Evolutionary conservation across 2,329 filamentous ascomycete species (phyloP).

Genomic region (Talaromyces sp.): DNA sequence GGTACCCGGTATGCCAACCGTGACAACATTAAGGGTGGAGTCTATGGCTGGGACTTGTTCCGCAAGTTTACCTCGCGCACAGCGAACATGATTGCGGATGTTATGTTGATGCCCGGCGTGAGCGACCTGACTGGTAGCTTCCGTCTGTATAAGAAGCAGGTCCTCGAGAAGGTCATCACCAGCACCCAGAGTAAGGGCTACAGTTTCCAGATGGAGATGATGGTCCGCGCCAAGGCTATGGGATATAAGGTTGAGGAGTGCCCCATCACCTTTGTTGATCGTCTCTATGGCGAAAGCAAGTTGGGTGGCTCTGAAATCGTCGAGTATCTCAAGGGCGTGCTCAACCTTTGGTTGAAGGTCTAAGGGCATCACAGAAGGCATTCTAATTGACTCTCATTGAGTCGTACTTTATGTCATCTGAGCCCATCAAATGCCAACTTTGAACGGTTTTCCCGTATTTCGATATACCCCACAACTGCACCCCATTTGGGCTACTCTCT

Average conservation of each 20-base stretch:
- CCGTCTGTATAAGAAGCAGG: slow-evolving; percentile 86
- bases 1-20: slow-evolving; percentile 90
- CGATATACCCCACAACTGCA: slow-evolving; percentile 29
- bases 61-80: slow-evolving; percentile 71
- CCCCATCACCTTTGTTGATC: slow-evolving; percentile 93
- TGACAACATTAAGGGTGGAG: slow-evolving; percentile 65
- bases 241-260: slow-evolving; percentile 93
- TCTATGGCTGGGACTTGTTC: slow-evolving; percentile 96
- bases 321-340: slow-evolving; percentile 87
- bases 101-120: slow-evolving; percentile 86
- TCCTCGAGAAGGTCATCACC: slow-evolving; percentile 85
- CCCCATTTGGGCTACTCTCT: slow-evolving; percentile 20
- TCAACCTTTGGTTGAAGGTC: slow-evolving; percentile 77
- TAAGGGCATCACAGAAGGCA: slow-evolving; percentile 37
- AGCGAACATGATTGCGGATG: slow-evolving; percentile 95
- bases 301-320: slow-evolving; percentile 94
- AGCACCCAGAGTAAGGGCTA: slow-evolving; percentile 96
- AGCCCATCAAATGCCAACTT: slow-evolving; percentile 12
- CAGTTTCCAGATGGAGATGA: slow-evolving; percentile 99
- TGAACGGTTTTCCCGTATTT: slow-evolving; percentile 14
- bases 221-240: slow-evolving; percentile 95
- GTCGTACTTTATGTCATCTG: slow-evolving; percentile 11
- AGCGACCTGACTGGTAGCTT: slow-evolving; percentile 96
- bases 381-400: slow-evolving; percentile 12
- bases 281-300: slow-evolving; percentile 93